Evolutionary conservation across 495 filamentous ascomycete species (phyloP).

Genomic region (Penicillium roqueforti): DNA sequence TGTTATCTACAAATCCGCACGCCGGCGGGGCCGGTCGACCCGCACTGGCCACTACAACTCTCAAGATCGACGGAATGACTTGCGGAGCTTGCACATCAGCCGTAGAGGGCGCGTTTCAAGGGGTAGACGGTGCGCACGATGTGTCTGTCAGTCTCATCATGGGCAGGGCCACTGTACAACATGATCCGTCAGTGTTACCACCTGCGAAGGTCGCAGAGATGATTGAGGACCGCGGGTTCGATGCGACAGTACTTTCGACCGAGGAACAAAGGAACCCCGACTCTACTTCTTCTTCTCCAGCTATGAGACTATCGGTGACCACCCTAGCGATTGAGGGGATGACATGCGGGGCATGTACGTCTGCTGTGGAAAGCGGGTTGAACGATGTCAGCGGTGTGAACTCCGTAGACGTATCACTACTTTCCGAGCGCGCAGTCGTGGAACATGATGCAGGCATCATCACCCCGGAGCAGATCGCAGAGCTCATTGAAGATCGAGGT

Average conservation of each 20-base stretch:
- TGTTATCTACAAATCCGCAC: slow-evolving; percentile 18
- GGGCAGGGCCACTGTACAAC: slow-evolving; percentile 84
- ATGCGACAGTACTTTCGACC: slow-evolving; percentile 83
- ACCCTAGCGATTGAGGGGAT: slow-evolving; percentile 92
- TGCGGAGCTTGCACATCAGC: slow-evolving; percentile 88
- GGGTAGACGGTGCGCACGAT: slow-evolving; percentile 69
- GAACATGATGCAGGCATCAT: slow-evolving; percentile 69
- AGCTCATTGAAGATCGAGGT: slow-evolving; percentile 85
- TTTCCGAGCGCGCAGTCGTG: slow-evolving; percentile 64
- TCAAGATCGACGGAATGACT: slow-evolving; percentile 90
- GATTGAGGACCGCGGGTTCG: slow-evolving; percentile 93
- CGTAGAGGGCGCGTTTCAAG: slow-evolving; percentile 79
- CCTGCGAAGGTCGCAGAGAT: slow-evolving; percentile 73
- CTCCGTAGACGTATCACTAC: slow-evolving; percentile 82
- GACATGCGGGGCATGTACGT: slow-evolving; percentile 95
- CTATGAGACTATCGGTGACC: slow-evolving; percentile 54
- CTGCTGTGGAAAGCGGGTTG: slow-evolving; percentile 81
- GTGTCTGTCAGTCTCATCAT: slow-evolving; percentile 91
- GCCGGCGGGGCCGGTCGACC: slow-evolving; percentile 19
- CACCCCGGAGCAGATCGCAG: slow-evolving; percentile 67
- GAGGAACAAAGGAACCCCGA: slow-evolving; percentile 45
- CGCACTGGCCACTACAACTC: slow-evolving; percentile 80
- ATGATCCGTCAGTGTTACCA: slow-evolving; percentile 72
- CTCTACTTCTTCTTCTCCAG: slow-evolving; percentile 15
- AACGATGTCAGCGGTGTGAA: slow-evolving; percentile 66